These are phyloP conservation scores for Chaetothyriales sp. DNA, from an alignment of 2,329 filamentous ascomycete genomes.

Conservation along the genomic window DNA sequence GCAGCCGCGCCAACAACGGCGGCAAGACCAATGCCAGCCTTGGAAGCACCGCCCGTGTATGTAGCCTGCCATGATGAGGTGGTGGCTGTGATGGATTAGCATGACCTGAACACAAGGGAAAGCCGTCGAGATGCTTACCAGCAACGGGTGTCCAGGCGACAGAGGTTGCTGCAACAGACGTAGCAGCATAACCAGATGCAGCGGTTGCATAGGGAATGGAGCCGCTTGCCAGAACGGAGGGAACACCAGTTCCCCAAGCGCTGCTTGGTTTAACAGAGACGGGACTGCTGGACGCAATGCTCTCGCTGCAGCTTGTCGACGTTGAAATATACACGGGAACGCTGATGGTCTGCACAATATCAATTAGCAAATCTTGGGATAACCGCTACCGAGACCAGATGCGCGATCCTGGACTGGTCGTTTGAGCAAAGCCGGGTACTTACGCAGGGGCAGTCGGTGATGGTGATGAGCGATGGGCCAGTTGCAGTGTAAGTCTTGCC, in stretches of 20 bases:
- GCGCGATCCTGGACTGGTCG: no score
- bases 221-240: background rate
- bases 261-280: conserved; percentile 1
- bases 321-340: conserved; percentile 17
- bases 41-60: conserved; percentile 17
- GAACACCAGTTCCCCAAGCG: conserved; percentile 4
- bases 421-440: background rate
- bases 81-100: conserved; percentile 3
- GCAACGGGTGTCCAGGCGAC: conserved; percentile 3
- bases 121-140: background rate
- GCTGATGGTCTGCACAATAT: conserved; percentile 10
- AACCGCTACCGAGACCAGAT: no score
- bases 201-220: no score
- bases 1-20: background rate
- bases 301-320: conserved; percentile 15
- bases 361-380: background rate
- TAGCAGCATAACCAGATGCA: background rate
- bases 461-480: conserved; percentile 18
- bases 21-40: background rate
- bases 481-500: conserved; percentile 18
- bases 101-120: background rate
- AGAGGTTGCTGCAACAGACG: conserved; percentile 1
- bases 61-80: conserved; percentile 4
- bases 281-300: conserved; percentile 2
- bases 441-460: conserved; percentile 19